Evolutionary conservation across 805 yeast genomes (phyloP).

Genomic region (Martiniozyma abietophila): DNA sequence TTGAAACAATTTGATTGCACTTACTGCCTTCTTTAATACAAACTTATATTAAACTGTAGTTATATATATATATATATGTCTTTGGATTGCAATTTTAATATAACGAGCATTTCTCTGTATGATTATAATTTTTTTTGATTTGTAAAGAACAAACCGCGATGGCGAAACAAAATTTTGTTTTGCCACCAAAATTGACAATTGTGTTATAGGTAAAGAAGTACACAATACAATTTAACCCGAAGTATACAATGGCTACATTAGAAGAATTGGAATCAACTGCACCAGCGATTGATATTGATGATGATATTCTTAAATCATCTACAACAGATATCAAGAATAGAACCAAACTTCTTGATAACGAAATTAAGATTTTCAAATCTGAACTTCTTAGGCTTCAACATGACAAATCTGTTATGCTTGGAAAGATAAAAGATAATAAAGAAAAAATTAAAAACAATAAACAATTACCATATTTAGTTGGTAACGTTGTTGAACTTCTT

Average conservation of each 20-base stretch:
- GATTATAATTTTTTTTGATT: no score
- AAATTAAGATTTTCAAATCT: constrained; percentile 87
- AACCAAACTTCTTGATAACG: constrained; percentile 83
- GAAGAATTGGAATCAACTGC: constrained; percentile 56
- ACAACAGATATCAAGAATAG: constrained; percentile 80
- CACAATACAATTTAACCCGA: no score
- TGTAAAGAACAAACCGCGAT: no score
- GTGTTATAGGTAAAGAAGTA: no score
- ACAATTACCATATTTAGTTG: constrained; percentile 92
- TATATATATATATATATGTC: no score
- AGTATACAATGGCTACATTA: constrained; percentile 60
- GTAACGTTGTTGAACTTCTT: constrained; percentile 89
- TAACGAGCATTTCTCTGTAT: no score
- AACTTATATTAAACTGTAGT: no score
- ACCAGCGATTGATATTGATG: constrained; percentile 59
- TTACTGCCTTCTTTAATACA: no score
- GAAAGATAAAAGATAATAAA: constrained; percentile 89
- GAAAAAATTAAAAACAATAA: constrained; percentile 93
- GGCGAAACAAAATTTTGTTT: no score
- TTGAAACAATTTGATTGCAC: no score
- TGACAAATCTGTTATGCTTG: constrained; percentile 87
- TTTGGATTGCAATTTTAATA: no score
- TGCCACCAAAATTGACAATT: no score
- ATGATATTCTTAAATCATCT: constrained; percentile 69
- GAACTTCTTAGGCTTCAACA: constrained; percentile 86